Evolutionary conservation across 441 rosid genomes (phyloP).

Genomic region (Bruguiera hainesii): DNA sequence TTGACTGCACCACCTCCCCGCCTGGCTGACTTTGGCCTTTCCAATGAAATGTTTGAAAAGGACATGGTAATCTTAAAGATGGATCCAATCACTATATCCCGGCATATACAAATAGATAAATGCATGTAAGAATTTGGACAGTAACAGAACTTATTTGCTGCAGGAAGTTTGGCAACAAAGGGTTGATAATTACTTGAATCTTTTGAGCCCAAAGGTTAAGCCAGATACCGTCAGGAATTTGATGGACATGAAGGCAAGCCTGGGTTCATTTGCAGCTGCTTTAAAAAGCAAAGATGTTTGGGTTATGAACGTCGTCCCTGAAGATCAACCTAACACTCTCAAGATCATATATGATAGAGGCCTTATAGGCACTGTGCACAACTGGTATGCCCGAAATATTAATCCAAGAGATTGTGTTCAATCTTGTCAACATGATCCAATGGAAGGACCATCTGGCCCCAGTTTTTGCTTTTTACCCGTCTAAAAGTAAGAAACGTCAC

Average conservation of each 20-base stretch:
- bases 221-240: constrained; percentile 72
- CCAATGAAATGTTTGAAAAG: constrained; percentile 73
- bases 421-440: no score
- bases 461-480: neutral
- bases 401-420: no score
- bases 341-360: constrained; percentile 94
- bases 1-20: constrained; percentile 78
- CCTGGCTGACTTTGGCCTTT: constrained; percentile 86
- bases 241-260: constrained; percentile 97
- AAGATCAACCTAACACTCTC: constrained; percentile 88
- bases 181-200: constrained; percentile 80
- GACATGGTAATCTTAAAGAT: constrained; percentile 52
- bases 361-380: constrained; percentile 74
- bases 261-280: constrained; percentile 94
- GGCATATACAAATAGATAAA: neutral
- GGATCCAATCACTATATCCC: neutral
- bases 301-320: constrained; percentile 97
- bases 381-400: constrained; percentile 50
- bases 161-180: constrained; percentile 79
- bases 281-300: constrained; percentile 81
- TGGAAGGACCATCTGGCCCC: neutral
- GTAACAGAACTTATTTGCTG: constrained; percentile 3
- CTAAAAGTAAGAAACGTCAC: no score
- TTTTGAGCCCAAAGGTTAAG: constrained; percentile 66
- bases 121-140: neutral